Conservation (phyloP, 148 eudicot species). For the Agrostemma githago region DNA sequence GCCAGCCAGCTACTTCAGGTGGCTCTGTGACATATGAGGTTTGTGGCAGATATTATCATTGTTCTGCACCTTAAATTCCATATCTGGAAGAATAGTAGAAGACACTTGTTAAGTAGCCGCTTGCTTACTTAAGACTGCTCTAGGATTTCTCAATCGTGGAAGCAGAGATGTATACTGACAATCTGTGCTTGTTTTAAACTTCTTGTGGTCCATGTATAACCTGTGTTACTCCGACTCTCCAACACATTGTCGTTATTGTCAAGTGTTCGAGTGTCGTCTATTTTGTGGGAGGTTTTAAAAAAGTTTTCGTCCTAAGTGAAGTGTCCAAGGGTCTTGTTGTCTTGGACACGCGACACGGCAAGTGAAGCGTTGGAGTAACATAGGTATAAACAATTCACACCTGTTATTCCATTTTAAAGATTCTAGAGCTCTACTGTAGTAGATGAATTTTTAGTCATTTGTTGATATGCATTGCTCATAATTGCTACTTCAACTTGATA, state of each 20-base stretch:
- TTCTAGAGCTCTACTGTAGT: background rate
- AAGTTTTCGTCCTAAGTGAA: too few relatives aligned
- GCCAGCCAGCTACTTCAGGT: constrained; percentile 78
- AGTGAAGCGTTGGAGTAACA: too few relatives aligned
- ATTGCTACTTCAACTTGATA: background rate
- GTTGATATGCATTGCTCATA: background rate
- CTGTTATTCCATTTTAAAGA: background rate
- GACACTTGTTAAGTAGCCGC: background rate
- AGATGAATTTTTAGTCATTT: background rate
- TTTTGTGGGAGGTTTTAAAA: too few relatives aligned
- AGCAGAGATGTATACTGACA: background rate
- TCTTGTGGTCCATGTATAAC: background rate
- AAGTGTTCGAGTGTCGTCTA: too few relatives aligned
- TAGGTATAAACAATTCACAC: background rate
- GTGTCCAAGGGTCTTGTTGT: too few relatives aligned
- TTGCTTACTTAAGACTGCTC: background rate
- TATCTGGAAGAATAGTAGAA: background rate
- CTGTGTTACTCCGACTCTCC: too few relatives aligned
- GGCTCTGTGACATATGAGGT: constrained; percentile 93
- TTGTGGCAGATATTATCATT: constrained; percentile 18
- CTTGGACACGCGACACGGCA: too few relatives aligned
- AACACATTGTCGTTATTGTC: too few relatives aligned
- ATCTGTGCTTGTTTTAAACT: background rate
- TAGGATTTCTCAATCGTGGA: background rate
- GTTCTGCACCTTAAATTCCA: background rate